Conservation (phyloP, 495 filamentous ascomycete genomes). For the Penicillium arizonense region DNA sequence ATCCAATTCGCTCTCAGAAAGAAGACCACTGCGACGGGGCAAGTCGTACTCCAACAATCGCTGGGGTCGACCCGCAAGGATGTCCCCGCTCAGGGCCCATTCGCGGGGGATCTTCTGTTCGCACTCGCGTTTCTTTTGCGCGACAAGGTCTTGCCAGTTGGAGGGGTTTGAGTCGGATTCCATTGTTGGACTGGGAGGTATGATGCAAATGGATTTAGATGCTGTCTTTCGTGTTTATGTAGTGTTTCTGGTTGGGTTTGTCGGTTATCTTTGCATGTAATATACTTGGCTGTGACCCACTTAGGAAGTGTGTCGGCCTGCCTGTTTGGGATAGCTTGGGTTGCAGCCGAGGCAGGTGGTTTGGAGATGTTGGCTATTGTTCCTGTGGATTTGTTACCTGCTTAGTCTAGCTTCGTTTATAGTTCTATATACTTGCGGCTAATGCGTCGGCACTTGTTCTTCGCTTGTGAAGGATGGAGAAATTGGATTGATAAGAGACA, state of each 20-base stretch:
- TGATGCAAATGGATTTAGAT: no score
- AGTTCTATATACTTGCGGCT: no score
- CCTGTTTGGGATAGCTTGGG: constrained; percentile 17
- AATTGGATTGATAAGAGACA: no score
- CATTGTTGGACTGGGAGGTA: background rate
- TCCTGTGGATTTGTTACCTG: no score
- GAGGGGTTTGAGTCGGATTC: background rate
- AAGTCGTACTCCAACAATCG: constrained; percentile 20
- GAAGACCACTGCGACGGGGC: constrained; percentile 17
- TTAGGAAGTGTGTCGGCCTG: constrained; percentile 21
- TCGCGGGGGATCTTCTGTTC: constrained; percentile 25
- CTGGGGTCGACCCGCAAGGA: constrained; percentile 3
- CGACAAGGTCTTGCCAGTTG: constrained; percentile 24
- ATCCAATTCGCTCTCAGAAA: constrained; percentile 40
- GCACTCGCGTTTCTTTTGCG: constrained; percentile 22
- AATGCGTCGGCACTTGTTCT: no score
- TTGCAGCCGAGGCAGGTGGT: background rate
- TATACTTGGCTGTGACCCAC: background rate
- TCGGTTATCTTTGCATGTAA: no score
- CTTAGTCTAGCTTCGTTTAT: no score
- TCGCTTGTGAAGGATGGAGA: no score
- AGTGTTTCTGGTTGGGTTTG: no score
- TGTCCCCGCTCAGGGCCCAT: constrained; percentile 18
- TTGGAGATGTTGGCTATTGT: background rate
- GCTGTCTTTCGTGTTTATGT: no score